Evolutionary conservation across 176 grass and related monocot genomes (phyloP), one percentile per base, ranked within the genome.

Genomic region (Elymus sibiricus): DNA sequence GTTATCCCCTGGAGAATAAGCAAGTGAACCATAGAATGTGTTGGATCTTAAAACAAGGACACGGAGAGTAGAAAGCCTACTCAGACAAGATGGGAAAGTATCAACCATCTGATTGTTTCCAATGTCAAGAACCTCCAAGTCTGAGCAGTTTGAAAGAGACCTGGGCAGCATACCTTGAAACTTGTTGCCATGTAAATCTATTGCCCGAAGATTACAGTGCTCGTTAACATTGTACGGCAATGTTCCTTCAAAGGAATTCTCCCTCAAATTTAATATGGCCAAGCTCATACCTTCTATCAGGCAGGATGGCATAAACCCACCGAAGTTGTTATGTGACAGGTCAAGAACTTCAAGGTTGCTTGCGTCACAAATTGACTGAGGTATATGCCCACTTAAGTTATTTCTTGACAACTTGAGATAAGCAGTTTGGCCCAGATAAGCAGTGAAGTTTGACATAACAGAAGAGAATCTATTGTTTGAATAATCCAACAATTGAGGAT

Each of bases 21-120:
- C 34, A 29, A 88, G 27, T 28, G 63, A 28, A 14, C 90, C 85
- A 44, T 88, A 59, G 12, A 88, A 85, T 11, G 2, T 11, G 21
- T 91, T 91, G 49, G 89, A 81, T 64, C 82, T 63, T 27, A 91
- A 22, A 5, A 91, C 11, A 34, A 91, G 81, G 7, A 87, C 81
- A 46, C 14, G 53, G 0, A 91, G 66, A 71, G 80, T 15, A 15
- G 62, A 22, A 76, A 91, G 63, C 0, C n/a, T 63, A 63, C 60
- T 5, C 60, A 63, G 60, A 24, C 60, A 63, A 63, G 10, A 91
- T 49, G 89, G 85, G 47, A 88, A 88, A 19, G 66, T 76, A 34
- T 68, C 89, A 9, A 4, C 3, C 32, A 88, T 74, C 17, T 2
- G 7, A 74, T 88, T 91, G 1, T 65, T 85, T 35, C 86, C 75